Percentiles rank a stretch among this genome's conserved stretches.
These are phyloP conservation scores for Xerocomus cyaneibrunnescens DNA, from an alignment of 1,284 basidiomycete genomes.

Conservation along the genomic window DNA sequence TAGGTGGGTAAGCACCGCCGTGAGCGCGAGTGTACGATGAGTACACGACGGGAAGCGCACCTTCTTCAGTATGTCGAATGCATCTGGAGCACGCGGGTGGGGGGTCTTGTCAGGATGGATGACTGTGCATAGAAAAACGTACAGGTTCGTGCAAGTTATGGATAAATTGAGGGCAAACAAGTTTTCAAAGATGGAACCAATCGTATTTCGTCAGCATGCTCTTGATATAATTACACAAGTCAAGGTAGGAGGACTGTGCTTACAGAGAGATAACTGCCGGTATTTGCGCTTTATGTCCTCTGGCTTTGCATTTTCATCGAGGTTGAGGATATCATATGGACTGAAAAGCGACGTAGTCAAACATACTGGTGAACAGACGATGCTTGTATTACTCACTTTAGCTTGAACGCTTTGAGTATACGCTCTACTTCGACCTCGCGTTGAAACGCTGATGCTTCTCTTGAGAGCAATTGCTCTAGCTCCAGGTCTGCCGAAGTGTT, in stretches of 20 bases:
- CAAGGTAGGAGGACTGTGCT: conserved; percentile 33
- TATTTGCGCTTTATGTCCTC: conserved; percentile 82
- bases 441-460: conserved; percentile 81
- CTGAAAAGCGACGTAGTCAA: conserved; percentile 36
- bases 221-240: conserved; percentile 4
- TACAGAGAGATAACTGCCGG: conserved; percentile 78
- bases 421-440: conserved; percentile 83
- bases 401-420: conserved; percentile 80
- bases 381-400: conserved; percentile 56
- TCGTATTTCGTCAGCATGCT: conserved; percentile 29
- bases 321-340: conserved; percentile 76
- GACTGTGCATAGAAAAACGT: conserved; percentile 55
- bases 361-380: neutral
- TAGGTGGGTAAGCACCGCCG: neutral
- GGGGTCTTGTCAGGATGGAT: conserved; percentile 86
- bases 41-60: conserved; percentile 38
- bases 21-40: neutral
- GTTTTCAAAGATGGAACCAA: conserved; percentile 4
- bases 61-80: conserved; percentile 84
- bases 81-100: conserved; percentile 76
- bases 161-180: neutral
- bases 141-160: conserved; percentile 27
- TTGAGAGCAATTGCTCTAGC: conserved; percentile 71
- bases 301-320: conserved; percentile 58
- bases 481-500: conserved; percentile 41